Evolutionary conservation across 75 land plant species (phyloP).

Genomic region (Azolla pinnata): DNA sequence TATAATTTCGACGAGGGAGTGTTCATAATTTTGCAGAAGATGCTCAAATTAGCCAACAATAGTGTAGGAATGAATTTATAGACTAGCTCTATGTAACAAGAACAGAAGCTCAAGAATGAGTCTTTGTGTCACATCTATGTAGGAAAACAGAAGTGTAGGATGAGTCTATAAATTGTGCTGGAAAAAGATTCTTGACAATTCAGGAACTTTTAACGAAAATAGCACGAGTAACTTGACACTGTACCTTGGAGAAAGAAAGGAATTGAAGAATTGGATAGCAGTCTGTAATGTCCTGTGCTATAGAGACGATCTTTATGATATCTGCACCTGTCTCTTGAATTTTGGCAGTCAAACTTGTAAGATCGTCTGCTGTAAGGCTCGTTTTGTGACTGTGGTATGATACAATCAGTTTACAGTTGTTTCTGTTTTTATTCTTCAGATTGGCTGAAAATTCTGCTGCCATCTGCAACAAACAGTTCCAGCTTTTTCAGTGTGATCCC

Average conservation of each 20-base stretch:
- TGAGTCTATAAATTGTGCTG: too few relatives aligned
- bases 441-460: neutral
- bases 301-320: constrained; percentile 44
- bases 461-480: too few relatives aligned
- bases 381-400: constrained; percentile 41
- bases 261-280: constrained; percentile 24
- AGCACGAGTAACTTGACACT: neutral
- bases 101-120: neutral
- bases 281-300: constrained; percentile 35
- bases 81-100: neutral
- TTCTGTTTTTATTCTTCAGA: neutral
- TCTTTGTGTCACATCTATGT: too few relatives aligned
- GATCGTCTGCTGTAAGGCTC: constrained; percentile 40
- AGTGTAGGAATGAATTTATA: neutral
- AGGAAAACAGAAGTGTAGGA: too few relatives aligned
- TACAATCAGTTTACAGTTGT: constrained; percentile 41
- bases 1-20: too few relatives aligned
- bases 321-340: constrained; percentile 66
- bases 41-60: too few relatives aligned
- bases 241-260: constrained; percentile 26
- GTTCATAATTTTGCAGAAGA: too few relatives aligned
- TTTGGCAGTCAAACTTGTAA: constrained; percentile 26
- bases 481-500: neutral
- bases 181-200: too few relatives aligned
- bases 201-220: too few relatives aligned